phyloP scores from a whole-genome alignment of 768 basidiomycete genomes.

The Suillus americanus region DNA sequence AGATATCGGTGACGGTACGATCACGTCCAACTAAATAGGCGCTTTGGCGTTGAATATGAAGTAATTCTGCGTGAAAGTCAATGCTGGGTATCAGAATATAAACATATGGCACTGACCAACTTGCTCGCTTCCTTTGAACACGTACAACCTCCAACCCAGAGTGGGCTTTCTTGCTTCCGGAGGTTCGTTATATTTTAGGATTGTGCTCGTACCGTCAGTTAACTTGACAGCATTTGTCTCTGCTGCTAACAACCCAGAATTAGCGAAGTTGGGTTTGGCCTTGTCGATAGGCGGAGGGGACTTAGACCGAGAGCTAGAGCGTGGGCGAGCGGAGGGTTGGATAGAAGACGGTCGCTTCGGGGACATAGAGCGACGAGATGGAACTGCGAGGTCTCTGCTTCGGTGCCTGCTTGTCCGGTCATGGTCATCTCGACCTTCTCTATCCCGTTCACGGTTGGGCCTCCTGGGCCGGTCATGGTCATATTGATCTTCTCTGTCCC shows the following conservation, averaged over 20 bases:
- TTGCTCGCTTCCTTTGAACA: slow-evolving; percentile 95
- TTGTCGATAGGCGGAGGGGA: slow-evolving; percentile 53
- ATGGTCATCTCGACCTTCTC: slow-evolving; percentile 35
- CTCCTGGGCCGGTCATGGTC: slow-evolving; percentile 31
- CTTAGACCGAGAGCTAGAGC: slow-evolving; percentile 36
- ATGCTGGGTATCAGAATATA: not conserved
- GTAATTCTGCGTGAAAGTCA: slow-evolving; percentile 55
- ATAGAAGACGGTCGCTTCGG: slow-evolving; percentile 38
- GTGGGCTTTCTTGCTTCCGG: slow-evolving; percentile 94
- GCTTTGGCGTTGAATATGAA: slow-evolving; percentile 93
- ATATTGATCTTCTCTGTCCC: slow-evolving; percentile 40
- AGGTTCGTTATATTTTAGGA: slow-evolving; percentile 98
- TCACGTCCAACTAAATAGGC: slow-evolving; percentile 94
- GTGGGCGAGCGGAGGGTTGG: slow-evolving; percentile 32
- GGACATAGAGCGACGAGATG: slow-evolving; percentile 59
- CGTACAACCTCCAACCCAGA: slow-evolving; percentile 91
- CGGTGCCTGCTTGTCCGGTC: slow-evolving; percentile 26
- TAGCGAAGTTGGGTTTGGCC: slow-evolving; percentile 85
- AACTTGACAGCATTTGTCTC: slow-evolving; percentile 90
- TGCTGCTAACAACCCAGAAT: slow-evolving; percentile 90
- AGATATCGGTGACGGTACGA: slow-evolving; percentile 79
- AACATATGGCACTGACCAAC: slow-evolving; percentile 59
- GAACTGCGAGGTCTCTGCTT: slow-evolving; percentile 32
- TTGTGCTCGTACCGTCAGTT: slow-evolving; percentile 71
- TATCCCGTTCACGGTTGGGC: slow-evolving; percentile 38